Percentiles rank a stretch among this genome's conserved stretches.
Conservation (phyloP, 2,329 filamentous ascomycete species). For the Alternaria viburni region DNA sequence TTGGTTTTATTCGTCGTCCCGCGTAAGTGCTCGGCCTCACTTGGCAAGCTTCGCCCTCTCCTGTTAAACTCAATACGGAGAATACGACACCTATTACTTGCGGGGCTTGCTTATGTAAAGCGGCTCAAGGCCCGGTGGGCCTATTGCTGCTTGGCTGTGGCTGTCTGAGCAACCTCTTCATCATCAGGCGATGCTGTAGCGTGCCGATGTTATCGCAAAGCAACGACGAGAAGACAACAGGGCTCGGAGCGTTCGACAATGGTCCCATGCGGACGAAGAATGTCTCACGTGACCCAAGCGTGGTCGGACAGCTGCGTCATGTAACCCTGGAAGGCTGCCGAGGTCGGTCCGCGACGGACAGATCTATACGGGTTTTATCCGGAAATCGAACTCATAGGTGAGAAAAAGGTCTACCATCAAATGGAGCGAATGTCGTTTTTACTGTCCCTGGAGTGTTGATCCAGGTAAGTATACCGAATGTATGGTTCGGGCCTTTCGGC, state of each 20-base stretch:
- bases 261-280: neutral
- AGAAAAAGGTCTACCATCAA: neutral
- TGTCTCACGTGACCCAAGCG: neutral
- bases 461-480: constrained; percentile 6
- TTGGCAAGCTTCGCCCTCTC: neutral
- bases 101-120: constrained; percentile 8
- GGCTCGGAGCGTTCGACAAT: neutral
- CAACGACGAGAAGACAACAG: neutral
- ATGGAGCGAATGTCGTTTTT: neutral
- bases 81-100: neutral
- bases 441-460: neutral
- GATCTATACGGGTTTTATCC: neutral
- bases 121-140: neutral
- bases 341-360: neutral
- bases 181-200: neutral
- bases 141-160: neutral
- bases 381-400: neutral
- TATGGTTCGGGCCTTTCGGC: constrained; percentile 1
- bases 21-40: neutral
- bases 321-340: neutral
- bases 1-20: neutral
- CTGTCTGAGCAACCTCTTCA: neutral
- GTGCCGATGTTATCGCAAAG: neutral
- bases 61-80: neutral
- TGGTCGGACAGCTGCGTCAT: neutral